Evolutionary conservation across 1,139 yeast species (phyloP), one percentile per base, ranked within the genome.

Genomic region (Scheffersomyces segobiensis): DNA sequence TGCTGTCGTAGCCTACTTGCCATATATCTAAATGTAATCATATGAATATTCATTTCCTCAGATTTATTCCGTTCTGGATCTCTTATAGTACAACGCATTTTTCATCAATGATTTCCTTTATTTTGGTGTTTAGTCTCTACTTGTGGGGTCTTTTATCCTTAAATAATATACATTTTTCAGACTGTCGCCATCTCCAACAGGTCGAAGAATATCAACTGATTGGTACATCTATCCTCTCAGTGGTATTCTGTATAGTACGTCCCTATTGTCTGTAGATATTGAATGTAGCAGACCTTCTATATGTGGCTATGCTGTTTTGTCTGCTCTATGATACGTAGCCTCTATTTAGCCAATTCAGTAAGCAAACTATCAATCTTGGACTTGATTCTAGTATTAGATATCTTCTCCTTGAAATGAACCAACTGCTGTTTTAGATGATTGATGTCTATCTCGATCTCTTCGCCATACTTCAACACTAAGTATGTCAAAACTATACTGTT

Each of bases 401-500:
- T 56, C 19, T 49, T 21, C 19, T 8, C 32, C 22, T 55, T 50
- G 53, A 62, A 62, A 22, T 39, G 21, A 8, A 32, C 21, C 17
- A 62, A 52, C 32, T 22, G 49, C 3, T 46, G 49, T 17, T 53
- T 46, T 46, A 58, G 50, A 17, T 14, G 20, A 5, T 47, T n/a
- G 3, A 42, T 47, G 7, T 53, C 53, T 21, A 60, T 39, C 3
- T 50, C 22, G 19, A 53, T 39, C 8, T 52, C 52, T 6, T 32
- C n/a, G 17, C 21, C 26, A 17, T 48, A 21, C n/a, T 24, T 32
- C 39, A 53, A 46, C 42, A 57, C 62, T 51, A 63, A 53, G 51
- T 62, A 51, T 10, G 62, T 57, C 17, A 66, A 21, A n/a, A 65
- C 55, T 18, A 66, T 59, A 20, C 62, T 52, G 21, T 58, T 58